Base-by-base conservation (phyloP, 768 basidiomycete genomes). In the Wakefieldia striispora region DNA sequence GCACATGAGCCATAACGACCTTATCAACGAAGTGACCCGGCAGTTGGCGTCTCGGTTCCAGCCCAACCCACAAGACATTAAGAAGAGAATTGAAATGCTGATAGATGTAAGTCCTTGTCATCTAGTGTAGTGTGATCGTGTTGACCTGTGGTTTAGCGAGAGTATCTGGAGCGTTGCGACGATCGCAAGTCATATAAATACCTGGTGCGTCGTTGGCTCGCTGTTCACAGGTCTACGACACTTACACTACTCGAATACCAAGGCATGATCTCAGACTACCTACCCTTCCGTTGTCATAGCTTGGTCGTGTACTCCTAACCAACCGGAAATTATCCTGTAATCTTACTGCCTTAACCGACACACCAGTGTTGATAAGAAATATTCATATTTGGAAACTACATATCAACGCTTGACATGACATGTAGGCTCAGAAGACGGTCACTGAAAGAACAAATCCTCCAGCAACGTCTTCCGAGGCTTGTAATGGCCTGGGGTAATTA, bases 141-240 rank as follows among this genome's bases (percentile, higher is more conserved):
- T 50, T 56, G 26, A 51, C 29, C 11, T 16, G 27, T 37, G 20
- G 20, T 23, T 17, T 56, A 97, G 92, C 82, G 91, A 67, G 97
- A 99, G 54, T 99, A 97, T 71, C 71, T 99, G 55, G 93, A 97
- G 60, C 80, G 97, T 26, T 87, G 87, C 61, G 86, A 86, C 34
- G 88, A 93, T 61, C 83, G 88, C 50, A 91, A 84, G 70, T 92
- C 90, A 45, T 95, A 95, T 67, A 89, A 85, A 63, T 93, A 93
- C 66, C 62, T 91, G 61, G 82, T 75, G 23, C 7, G 71, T 67
- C 5, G 16, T 10, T 29, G 2, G 23, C 26, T 37, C 11, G 7
- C 23, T 2, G 2, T 20, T 47, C 21, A 4, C 17, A 2, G 6
- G 2, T n/a, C 16, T 14, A 35, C 21, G 9, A 45, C 10, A 13